phyloP scores from a whole-genome alignment of 495 filamentous ascomycete species.

The Lichenothelia convexa region DNA sequence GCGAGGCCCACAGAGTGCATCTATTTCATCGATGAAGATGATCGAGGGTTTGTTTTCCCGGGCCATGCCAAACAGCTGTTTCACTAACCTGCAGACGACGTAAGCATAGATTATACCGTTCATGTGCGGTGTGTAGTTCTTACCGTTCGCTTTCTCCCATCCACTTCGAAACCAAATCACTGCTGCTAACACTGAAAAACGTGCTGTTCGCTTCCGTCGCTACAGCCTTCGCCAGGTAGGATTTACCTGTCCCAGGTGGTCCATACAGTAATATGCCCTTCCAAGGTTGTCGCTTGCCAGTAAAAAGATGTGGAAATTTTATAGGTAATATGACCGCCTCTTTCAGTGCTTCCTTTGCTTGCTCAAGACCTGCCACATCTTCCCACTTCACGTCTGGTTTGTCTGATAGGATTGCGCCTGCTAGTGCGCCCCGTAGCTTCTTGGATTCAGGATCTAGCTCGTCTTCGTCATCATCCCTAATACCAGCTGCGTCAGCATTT shows the following conservation, averaged over 20 bases:
- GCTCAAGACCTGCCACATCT: slow-evolving; percentile 91
- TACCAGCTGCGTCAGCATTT: slow-evolving; percentile 1
- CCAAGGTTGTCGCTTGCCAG: slow-evolving; percentile 95
- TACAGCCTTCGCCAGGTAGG: slow-evolving; percentile 89
- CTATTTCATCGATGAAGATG: slow-evolving; percentile 99
- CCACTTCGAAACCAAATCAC: slow-evolving; percentile 95
- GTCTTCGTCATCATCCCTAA: slow-evolving; percentile 38
- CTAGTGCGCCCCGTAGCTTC: slow-evolving; percentile 77
- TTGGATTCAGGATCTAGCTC: slow-evolving; percentile 76
- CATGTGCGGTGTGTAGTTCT: slow-evolving; percentile 7
- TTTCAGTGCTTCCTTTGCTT: slow-evolving; percentile 90
- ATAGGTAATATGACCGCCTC: slow-evolving; percentile 95
- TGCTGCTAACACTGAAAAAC: slow-evolving; percentile 97
- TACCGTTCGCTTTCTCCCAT: slow-evolving; percentile 98
- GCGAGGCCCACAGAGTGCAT: slow-evolving; percentile 86
- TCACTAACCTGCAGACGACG: slow-evolving; percentile 51
- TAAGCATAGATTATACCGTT: slow-evolving; percentile 2
- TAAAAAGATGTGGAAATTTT: slow-evolving; percentile 93
- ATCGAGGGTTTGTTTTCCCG: slow-evolving; percentile 96
- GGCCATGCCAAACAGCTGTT: slow-evolving; percentile 94
- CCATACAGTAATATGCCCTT: slow-evolving; percentile 95
- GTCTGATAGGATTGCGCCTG: slow-evolving; percentile 83
- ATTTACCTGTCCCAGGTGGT: slow-evolving; percentile 92
- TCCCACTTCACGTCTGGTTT: slow-evolving; percentile 95
- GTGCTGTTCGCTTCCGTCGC: slow-evolving; percentile 97